Base-by-base conservation (phyloP, 371 early-diverging fungal genomes). In the Mortierella sp. region DNA sequence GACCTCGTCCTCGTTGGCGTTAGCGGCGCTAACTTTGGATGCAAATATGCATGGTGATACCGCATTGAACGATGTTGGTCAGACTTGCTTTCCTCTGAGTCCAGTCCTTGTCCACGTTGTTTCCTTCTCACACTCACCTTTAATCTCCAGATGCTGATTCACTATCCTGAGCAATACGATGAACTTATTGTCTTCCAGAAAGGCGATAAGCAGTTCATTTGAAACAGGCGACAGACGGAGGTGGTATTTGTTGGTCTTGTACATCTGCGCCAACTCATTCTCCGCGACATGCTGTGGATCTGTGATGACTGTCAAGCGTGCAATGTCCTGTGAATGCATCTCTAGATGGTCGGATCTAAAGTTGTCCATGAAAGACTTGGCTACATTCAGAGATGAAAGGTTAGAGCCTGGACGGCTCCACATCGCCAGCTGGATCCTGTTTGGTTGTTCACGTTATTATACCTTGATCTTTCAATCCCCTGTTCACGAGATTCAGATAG, bases 111-210 rank as follows among this genome's bases (percentile, higher is more conserved):
- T 10, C 4, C 4, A 10, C 12, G 6, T 19, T 57, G 29, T 57
- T 21, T 2, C 39, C 6, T n/a, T 5, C 13, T 3, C n/a, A 17
- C 31, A 21, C 44, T 48, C 63, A 81, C 87, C 93, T 78, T 93
- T 85, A 44, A 99, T 96, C 65, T 93, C 88, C 39, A 99, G 77
- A 70, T 96, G 90, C 78, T 96, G 95, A 78, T 98, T 98, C 41
- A 98, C 90, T n/a, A 99, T 87, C 60, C 96, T 88, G 67, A 98
- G 85, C 58, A 99, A 79, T 40, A 94, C 86, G 65, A 91, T 88
- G 62, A 92, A 89, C 62, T 92, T 89, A 80, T 95, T 95, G 57
- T 96, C 96, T 81, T 98, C 94, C 57, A 99, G 80, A 80, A 94
- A 99, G 47, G 92, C 85, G 48, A 99, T 80, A 57, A 99, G 88